These are phyloP conservation scores for Dendrobium nobile DNA, from an alignment of 106 monocot genomes.

Conservation along the genomic window DNA sequence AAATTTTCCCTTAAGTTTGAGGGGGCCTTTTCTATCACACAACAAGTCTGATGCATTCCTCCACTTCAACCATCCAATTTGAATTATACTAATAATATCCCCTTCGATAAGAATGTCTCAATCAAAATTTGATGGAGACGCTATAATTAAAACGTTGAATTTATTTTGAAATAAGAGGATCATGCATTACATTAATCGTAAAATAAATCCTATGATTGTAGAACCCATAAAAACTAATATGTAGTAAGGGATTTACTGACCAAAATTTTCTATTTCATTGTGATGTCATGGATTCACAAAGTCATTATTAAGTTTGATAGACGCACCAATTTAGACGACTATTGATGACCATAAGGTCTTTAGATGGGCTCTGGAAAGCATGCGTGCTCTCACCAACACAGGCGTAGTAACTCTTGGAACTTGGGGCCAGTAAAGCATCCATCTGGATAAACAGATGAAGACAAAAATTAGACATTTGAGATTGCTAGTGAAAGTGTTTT, in stretches of 20 bases:
- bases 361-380: conserved; percentile 93
- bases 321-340: conserved; percentile 67
- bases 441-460: conserved; percentile 32
- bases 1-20: no score
- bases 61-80: no score
- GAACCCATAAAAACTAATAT: neutral
- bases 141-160: no score
- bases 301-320: neutral
- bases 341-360: conserved; percentile 79
- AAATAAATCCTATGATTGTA: neutral
- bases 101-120: no score
- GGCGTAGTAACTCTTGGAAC: conserved; percentile 93
- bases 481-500: no score
- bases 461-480: neutral
- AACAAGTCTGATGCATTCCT: no score
- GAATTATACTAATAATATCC: no score
- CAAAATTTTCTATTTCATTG: neutral
- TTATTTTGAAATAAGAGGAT: no score
- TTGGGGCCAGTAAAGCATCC: conserved; percentile 83
- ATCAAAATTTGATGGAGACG: no score
- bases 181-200: no score
- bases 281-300: neutral
- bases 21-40: no score
- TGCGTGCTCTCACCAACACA: conserved; percentile 95
- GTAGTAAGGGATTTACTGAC: neutral